Evolutionary conservation across 2,329 filamentous ascomycete species (phyloP).

Genomic region (Trichophyton verrucosum): DNA sequence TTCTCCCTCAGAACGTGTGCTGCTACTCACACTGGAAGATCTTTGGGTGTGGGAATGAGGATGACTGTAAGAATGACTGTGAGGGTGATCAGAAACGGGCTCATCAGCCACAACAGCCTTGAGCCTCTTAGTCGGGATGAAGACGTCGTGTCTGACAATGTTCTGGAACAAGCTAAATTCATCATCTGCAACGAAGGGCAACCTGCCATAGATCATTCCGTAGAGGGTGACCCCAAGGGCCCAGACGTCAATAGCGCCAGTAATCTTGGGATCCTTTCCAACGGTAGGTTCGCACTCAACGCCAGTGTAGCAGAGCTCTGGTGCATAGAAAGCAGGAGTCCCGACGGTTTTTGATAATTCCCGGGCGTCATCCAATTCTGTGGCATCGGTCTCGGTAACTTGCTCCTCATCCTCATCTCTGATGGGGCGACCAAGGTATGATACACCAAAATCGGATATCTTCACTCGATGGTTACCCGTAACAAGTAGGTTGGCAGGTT

Average conservation of each 20-base stretch:
- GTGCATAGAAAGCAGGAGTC: constrained; percentile 93
- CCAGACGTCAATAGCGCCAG: constrained; percentile 93
- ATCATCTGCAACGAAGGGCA: constrained; percentile 84
- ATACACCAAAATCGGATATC: constrained; percentile 97
- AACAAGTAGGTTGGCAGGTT: constrained; percentile 81
- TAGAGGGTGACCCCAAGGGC: constrained; percentile 92
- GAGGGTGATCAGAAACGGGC: constrained; percentile 11
- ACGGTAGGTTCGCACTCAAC: constrained; percentile 44
- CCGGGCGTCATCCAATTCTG: constrained; percentile 80
- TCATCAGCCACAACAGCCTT: constrained; percentile 48
- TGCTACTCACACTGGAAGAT: constrained; percentile 44
- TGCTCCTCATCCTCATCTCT: constrained; percentile 70
- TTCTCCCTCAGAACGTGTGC: constrained; percentile 57
- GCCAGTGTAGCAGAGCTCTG: constrained; percentile 87
- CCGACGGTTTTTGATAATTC: constrained; percentile 97
- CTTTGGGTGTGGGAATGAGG: constrained; percentile 27
- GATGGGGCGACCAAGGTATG: constrained; percentile 83
- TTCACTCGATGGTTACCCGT: constrained; percentile 78
- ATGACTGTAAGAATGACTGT: constrained; percentile 21
- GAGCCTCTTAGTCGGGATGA: constrained; percentile 72
- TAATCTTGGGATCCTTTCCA: constrained; percentile 56
- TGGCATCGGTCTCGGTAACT: constrained; percentile 67
- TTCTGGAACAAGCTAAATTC: constrained; percentile 84
- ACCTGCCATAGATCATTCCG: constrained; percentile 84
- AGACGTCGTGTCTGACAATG: constrained; percentile 85